These are phyloP conservation scores for Neolentinus lepideus DNA, from an alignment of 1,284 basidiomycete species.

Conservation along the genomic window DNA sequence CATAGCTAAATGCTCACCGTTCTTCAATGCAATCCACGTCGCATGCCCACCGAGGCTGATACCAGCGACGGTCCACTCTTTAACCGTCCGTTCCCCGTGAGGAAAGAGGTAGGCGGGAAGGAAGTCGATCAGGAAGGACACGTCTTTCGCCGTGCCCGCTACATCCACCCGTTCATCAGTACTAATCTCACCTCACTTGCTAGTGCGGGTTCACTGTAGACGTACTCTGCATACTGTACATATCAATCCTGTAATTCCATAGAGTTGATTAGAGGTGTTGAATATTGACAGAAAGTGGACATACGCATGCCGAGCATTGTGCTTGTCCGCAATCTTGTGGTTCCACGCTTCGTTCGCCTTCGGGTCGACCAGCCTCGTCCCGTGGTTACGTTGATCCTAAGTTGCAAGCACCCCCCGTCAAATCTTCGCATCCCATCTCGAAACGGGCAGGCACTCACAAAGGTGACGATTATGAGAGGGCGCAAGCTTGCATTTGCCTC, in stretches of 20 bases:
- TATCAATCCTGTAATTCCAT: slow-evolving; percentile 48
- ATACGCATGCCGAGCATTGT: slow-evolving; percentile 62
- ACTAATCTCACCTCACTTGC: neutral
- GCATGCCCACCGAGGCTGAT: slow-evolving; percentile 77
- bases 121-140: slow-evolving; percentile 78
- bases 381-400: slow-evolving; percentile 80
- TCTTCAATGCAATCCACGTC: slow-evolving; percentile 62
- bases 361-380: slow-evolving; percentile 43
- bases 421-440: too few relatives aligned
- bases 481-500: slow-evolving; percentile 15
- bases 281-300: slow-evolving; percentile 16
- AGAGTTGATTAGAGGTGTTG: neutral
- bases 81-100: slow-evolving; percentile 52
- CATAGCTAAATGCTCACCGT: too few relatives aligned
- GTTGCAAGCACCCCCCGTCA: neutral
- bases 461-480: slow-evolving; percentile 48
- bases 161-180: neutral
- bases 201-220: neutral
- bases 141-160: slow-evolving; percentile 73
- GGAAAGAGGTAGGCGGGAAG: slow-evolving; percentile 77
- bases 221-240: slow-evolving; percentile 66
- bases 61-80: slow-evolving; percentile 64
- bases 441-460: too few relatives aligned
- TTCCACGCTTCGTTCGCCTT: slow-evolving; percentile 54
- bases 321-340: slow-evolving; percentile 26